Conservation (phyloP, 371 early-diverging fungal genomes). For the Rhizopus delemar region DNA sequence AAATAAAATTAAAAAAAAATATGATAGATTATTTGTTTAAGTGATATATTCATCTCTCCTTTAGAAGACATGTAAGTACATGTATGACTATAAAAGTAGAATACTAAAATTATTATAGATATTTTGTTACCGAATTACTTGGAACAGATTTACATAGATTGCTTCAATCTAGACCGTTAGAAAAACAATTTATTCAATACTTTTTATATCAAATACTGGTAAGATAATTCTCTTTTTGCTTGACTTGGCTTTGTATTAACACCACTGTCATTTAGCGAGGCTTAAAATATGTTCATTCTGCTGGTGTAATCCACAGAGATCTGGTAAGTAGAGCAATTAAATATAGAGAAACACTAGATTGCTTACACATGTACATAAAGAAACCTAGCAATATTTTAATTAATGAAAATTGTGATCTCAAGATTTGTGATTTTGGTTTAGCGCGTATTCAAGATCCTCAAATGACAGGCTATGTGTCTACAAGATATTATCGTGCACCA, state of each 20-base stretch:
- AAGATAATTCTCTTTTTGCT: slow-evolving; percentile 13
- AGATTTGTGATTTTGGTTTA: slow-evolving; percentile 97
- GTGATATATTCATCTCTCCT: slow-evolving; percentile 91
- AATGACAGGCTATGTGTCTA: slow-evolving; percentile 97
- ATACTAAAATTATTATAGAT: slow-evolving; percentile 46
- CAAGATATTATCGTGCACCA: slow-evolving; percentile 98
- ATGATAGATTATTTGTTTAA: slow-evolving; percentile 74
- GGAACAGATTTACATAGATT: slow-evolving; percentile 94
- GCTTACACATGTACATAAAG: slow-evolving; percentile 28
- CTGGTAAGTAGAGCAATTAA: slow-evolving; percentile 57
- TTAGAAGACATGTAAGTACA: slow-evolving; percentile 85
- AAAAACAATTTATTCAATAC: slow-evolving; percentile 94
- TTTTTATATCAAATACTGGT: slow-evolving; percentile 93
- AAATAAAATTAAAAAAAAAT: no score
- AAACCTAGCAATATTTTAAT: slow-evolving; percentile 96
- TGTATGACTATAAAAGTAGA: background rate
- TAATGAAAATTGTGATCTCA: slow-evolving; percentile 95
- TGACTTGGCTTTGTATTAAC: background rate
- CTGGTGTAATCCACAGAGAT: slow-evolving; percentile 94
- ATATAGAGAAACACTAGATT: no score
- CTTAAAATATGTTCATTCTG: slow-evolving; percentile 91
- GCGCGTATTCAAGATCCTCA: slow-evolving; percentile 91
- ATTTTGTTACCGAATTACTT: slow-evolving; percentile 92
- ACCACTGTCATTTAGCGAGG: slow-evolving; percentile 58
- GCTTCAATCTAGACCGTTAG: slow-evolving; percentile 83